phyloP scores from a whole-genome alignment of 352 stramenopile genomes.

The Phytophthora podocarpi region DNA sequence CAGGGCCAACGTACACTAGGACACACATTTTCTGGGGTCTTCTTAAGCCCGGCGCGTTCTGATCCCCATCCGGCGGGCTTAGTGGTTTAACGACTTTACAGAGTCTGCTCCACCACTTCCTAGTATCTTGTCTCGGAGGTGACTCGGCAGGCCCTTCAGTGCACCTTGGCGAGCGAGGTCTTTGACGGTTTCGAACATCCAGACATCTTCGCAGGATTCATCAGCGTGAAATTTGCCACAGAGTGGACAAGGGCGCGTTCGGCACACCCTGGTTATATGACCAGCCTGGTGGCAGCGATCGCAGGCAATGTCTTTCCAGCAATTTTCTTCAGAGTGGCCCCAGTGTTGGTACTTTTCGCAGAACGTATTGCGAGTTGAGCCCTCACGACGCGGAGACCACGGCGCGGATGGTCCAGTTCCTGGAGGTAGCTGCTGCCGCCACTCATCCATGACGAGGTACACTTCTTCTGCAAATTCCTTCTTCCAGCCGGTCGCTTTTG shows the following conservation, averaged over 20 bases:
- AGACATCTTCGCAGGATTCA: not conserved
- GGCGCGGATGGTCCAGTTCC: no score
- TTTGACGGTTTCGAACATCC: not conserved
- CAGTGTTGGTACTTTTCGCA: not conserved
- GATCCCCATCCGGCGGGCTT: conserved; percentile 17
- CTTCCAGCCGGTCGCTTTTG: no score
- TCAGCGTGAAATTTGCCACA: not conserved
- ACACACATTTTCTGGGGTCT: conserved; percentile 11
- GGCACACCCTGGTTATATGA: not conserved
- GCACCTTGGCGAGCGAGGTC: not conserved
- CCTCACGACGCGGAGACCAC: no score
- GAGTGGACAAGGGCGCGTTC: not conserved
- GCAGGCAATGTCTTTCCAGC: not conserved
- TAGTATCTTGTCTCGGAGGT: not conserved
- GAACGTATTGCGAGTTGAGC: not conserved
- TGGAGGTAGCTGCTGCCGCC: no score
- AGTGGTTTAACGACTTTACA: conserved; percentile 21
- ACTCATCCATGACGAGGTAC: no score
- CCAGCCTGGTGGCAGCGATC: not conserved
- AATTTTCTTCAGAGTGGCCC: not conserved
- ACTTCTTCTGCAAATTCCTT: no score
- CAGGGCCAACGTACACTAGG: conserved; percentile 21
- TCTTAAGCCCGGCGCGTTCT: conserved; percentile 9
- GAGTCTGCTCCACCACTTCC: not conserved
- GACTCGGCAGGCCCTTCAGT: not conserved